Percentiles rank a stretch among this genome's conserved stretches.
Evolutionary conservation across 192 early-diverging fungal species (phyloP).

Genomic region (Coemansia reversa): DNA sequence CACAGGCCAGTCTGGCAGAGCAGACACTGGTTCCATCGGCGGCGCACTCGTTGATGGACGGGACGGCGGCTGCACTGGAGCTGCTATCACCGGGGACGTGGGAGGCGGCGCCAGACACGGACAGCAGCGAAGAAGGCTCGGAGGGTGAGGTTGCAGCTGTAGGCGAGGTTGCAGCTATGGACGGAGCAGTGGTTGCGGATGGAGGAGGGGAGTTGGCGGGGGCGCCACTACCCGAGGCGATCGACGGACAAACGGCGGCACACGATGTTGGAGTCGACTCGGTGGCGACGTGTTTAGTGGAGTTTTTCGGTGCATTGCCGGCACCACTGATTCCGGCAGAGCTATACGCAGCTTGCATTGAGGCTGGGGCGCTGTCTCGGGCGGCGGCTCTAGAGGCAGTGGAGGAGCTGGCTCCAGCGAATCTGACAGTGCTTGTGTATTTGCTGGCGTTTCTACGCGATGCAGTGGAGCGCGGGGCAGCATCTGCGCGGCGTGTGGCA

Average conservation of each 20-base stretch:
- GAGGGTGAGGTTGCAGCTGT: slow-evolving; percentile 5
- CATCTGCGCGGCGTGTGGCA: slow-evolving; percentile 29
- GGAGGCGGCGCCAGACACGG: slow-evolving; percentile 5
- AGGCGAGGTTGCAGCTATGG: slow-evolving; percentile 4
- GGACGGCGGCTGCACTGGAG: slow-evolving; percentile 36
- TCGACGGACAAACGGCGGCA: slow-evolving; percentile 38
- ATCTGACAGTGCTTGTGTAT: slow-evolving; percentile 79
- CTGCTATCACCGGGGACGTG: slow-evolving; percentile 31
- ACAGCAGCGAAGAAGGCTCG: slow-evolving; percentile 11
- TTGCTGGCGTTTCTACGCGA: slow-evolving; percentile 77
- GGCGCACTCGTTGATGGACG: slow-evolving; percentile 19
- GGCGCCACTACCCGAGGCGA: slow-evolving; percentile 51
- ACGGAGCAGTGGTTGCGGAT: no score
- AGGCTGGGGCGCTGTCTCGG: slow-evolving; percentile 57
- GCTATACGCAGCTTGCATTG: slow-evolving; percentile 63
- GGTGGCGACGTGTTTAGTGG: slow-evolving; percentile 63
- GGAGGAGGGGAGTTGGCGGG: slow-evolving; percentile 8
- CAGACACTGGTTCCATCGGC: slow-evolving; percentile 46
- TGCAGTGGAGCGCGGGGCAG: slow-evolving; percentile 44
- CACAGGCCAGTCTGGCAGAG: slow-evolving; percentile 23
- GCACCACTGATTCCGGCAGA: slow-evolving; percentile 71
- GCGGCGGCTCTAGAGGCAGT: slow-evolving; percentile 56
- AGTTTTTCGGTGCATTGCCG: slow-evolving; percentile 67
- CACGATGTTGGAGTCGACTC: slow-evolving; percentile 67
- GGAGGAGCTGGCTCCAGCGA: slow-evolving; percentile 61